Percentiles rank a stretch among this genome's conserved stretches.
Evolutionary conservation across 1,284 basidiomycete species (phyloP).

Genomic region (Apiotrichum laibachii): DNA sequence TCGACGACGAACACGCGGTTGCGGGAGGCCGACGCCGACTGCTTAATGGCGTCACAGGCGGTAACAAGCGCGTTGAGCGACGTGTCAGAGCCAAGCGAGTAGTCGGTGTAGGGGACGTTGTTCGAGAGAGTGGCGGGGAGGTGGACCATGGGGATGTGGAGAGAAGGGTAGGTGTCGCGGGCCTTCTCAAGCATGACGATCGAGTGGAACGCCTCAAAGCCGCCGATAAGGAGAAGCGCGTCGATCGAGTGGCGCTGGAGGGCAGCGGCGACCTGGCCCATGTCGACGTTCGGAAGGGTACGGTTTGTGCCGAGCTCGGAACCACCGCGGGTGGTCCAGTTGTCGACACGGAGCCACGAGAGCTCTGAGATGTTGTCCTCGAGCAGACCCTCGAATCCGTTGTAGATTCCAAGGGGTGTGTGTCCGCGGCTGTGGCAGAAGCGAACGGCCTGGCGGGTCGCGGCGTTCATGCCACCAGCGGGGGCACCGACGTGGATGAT

Average conservation of each 20-base stretch:
- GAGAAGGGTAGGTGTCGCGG: conserved; percentile 77
- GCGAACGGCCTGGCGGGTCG: conserved; percentile 87
- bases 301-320: conserved; percentile 98
- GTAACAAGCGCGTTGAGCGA: conserved; percentile 95
- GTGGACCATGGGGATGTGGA: conserved; percentile 91
- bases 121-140: conserved; percentile 95
- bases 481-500: conserved; percentile 96
- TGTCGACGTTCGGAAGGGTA: conserved; percentile 75
- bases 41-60: conserved; percentile 97
- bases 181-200: conserved; percentile 75
- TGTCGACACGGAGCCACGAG: conserved; percentile 95
- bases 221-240: conserved; percentile 84
- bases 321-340: conserved; percentile 94
- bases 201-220: conserved; percentile 89
- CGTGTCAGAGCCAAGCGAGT: conserved; percentile 91
- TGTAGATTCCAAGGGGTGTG: conserved; percentile 84
- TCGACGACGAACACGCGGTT: conserved; percentile 97
- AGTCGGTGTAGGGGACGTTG: conserved; percentile 96
- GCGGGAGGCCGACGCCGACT: conserved; percentile 90
- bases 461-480: conserved; percentile 98
- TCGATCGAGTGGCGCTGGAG: conserved; percentile 85
- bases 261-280: conserved; percentile 81
- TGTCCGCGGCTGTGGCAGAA: conserved; percentile 92
- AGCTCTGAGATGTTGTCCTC: conserved; percentile 83
- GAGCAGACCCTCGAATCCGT: conserved; percentile 90